Percentiles rank a stretch among this genome's conserved stretches.
phyloP scores from a whole-genome alignment of 2,329 filamentous ascomycete genomes.

The Trichoderma simmonsii region DNA sequence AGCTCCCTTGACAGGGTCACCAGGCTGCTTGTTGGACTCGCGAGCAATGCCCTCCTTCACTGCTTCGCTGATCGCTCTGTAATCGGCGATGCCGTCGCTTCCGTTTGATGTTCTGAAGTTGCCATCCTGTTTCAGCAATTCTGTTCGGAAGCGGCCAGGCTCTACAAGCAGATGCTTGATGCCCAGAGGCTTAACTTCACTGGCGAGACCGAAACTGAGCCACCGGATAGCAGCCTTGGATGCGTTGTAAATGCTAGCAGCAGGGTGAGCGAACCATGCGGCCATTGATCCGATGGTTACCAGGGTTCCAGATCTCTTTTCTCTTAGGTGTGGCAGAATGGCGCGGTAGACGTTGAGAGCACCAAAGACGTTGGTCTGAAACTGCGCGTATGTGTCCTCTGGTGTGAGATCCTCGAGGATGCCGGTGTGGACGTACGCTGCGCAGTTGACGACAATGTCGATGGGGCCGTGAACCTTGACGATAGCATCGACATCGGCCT shows the following conservation, averaged over 20 bases:
- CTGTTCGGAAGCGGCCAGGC: conserved; percentile 18
- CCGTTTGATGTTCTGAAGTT: conserved; percentile 3
- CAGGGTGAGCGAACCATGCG: conserved; percentile 8
- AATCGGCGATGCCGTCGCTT: conserved; percentile 10
- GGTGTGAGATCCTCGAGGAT: conserved; percentile 9
- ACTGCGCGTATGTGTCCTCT: conserved; percentile 6
- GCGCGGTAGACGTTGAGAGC: conserved; percentile 13
- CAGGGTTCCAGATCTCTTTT: neutral
- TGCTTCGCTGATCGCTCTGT: conserved; percentile 3
- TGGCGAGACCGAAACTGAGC: conserved; percentile 1
- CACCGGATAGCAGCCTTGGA: conserved; percentile 13
- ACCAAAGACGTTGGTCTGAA: conserved; percentile 11
- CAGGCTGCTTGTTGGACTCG: conserved; percentile 5
- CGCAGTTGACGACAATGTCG: conserved; percentile 11
- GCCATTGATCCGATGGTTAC: conserved; percentile 18
- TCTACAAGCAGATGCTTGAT: conserved; percentile 17
- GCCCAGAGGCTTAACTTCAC: neutral
- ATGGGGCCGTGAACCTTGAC: neutral
- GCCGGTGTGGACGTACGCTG: conserved; percentile 15
- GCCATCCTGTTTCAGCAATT: conserved; percentile 12
- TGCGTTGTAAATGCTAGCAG: conserved; percentile 2
- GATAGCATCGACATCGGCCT: conserved; percentile 4
- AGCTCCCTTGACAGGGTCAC: conserved; percentile 13
- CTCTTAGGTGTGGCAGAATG: conserved; percentile 11
- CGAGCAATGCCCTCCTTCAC: neutral